Evolutionary conservation across 1,139 yeast species (phyloP), one percentile per base, ranked within the genome.

Genomic region (Nakaseomyces kungkrabaensis): DNA sequence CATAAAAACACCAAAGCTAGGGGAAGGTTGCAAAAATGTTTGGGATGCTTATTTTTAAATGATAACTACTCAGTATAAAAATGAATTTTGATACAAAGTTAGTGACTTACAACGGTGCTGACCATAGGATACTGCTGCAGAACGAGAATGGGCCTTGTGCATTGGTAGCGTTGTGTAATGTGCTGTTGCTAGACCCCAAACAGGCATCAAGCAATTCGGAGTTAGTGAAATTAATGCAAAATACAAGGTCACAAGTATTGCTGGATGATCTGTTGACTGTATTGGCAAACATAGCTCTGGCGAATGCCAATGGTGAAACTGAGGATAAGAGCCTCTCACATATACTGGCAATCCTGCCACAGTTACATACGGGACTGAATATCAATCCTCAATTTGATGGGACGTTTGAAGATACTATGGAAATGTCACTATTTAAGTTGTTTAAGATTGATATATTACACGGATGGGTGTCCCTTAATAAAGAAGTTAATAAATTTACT

Each of bases 61-160:
- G 22, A 17, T 17, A 17, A 17, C 22, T 17, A 17, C 22, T 17
- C 22, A 17, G 22, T 17, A 17, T 17, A 17, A 3, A 22, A 3
- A 24, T 58, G 38, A 49, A 42, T 4, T 65, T 61, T 50, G 59
- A 55, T 29, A 65, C 68, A 1, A 68, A 65, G 48, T 47, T 48
- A 3, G 57, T 67, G 10, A 52, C 54, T 32, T 58, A 58, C 48
- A 51, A 61, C 25, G 68, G 66, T 3, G 49, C 44, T 52, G 71
- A 79, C 22, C 43, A 46, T 26, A 80, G 77, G 11, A 78, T 88
- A 32, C 68, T 89, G 7, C 68, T 86, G 24, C 97, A 89, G 66
- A 87, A 86, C 55, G 73, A 68, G 48, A 89, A 89, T 59, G 97
- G 96, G 0, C 96, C 96, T 0, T 89, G 97, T 62, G 95, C 95